Evolutionary conservation across 2,329 filamentous ascomycete species (phyloP).

Genomic region (Fusarium penzigii): DNA sequence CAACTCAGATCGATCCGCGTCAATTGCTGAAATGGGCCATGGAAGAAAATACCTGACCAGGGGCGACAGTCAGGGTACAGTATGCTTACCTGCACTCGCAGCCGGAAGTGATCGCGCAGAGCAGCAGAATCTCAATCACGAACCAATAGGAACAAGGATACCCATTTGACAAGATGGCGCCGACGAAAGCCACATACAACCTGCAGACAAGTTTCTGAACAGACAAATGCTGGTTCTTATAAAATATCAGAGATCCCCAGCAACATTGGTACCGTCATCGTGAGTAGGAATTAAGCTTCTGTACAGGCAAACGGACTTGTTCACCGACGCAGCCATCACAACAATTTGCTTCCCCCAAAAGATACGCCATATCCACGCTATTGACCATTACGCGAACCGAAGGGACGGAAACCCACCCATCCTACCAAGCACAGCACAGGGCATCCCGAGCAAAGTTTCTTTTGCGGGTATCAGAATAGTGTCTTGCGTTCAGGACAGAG

Average conservation of each 20-base stretch:
- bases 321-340: too few relatives aligned
- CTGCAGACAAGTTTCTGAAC: slow-evolving; percentile 1
- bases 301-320: too few relatives aligned
- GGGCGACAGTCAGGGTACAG: slow-evolving; percentile 19
- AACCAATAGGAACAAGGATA: slow-evolving; percentile 12
- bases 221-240: slow-evolving; percentile 17
- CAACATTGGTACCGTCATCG: not conserved
- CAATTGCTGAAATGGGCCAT: slow-evolving; percentile 19
- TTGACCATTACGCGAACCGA: too few relatives aligned
- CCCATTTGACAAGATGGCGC: slow-evolving; percentile 11
- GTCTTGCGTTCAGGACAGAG: slow-evolving; percentile 5
- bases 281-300: too few relatives aligned
- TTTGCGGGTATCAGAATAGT: slow-evolving; percentile 11
- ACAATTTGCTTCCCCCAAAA: too few relatives aligned
- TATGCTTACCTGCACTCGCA: slow-evolving; percentile 3
- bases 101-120: slow-evolving; percentile 9
- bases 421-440: not conserved
- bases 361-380: too few relatives aligned
- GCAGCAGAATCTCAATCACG: slow-evolving; percentile 14
- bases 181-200: slow-evolving; percentile 16
- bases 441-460: slow-evolving; percentile 6
- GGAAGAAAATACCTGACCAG: slow-evolving; percentile 10
- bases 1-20: slow-evolving; percentile 23
- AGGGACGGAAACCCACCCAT: not conserved
- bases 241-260: slow-evolving; percentile 25